phyloP scores from a whole-genome alignment of 2,329 filamentous ascomycete genomes.

The Leptographium lundbergii region DNA sequence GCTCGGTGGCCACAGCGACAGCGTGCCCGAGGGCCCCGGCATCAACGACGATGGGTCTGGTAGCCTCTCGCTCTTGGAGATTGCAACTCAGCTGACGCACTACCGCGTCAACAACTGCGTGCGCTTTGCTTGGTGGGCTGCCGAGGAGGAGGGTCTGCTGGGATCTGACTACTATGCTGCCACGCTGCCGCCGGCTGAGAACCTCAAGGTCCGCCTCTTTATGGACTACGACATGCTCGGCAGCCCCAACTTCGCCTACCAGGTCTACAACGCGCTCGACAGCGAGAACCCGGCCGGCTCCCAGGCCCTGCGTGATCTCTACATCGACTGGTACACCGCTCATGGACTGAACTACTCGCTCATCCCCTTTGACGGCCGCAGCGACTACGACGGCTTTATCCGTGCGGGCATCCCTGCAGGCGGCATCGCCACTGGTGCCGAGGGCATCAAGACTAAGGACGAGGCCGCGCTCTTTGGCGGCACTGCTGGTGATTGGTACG shows the following conservation, averaged over 20 bases:
- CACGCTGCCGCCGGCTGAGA: slow-evolving; percentile 42
- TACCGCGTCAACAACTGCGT: slow-evolving; percentile 53
- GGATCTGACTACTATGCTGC: slow-evolving; percentile 50
- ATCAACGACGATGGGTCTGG: slow-evolving; percentile 73
- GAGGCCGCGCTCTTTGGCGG: slow-evolving; percentile 61
- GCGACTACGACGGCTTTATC: slow-evolving; percentile 70
- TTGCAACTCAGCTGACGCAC: slow-evolving; percentile 44
- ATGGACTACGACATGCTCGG: slow-evolving; percentile 62
- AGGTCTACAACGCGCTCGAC: slow-evolving; percentile 62
- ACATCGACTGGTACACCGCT: slow-evolving; percentile 51
- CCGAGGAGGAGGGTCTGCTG: slow-evolving; percentile 53
- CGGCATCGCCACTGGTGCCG: slow-evolving; percentile 66
- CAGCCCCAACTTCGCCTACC: slow-evolving; percentile 53
- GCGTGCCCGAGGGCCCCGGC: slow-evolving; percentile 50
- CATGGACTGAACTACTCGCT: slow-evolving; percentile 54
- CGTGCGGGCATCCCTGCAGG: slow-evolving; percentile 59
- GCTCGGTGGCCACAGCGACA: slow-evolving; percentile 53
- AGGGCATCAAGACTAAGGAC: slow-evolving; percentile 58
- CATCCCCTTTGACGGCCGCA: slow-evolving; percentile 65
- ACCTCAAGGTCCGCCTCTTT: slow-evolving; percentile 49
- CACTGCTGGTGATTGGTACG: slow-evolving; percentile 45
- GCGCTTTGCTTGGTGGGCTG: slow-evolving; percentile 56
- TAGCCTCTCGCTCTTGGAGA: slow-evolving; percentile 46
- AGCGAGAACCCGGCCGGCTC: slow-evolving; percentile 57
- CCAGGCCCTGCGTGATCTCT: slow-evolving; percentile 54